phyloP scores from a whole-genome alignment of 805 yeast genomes.

The Dipodascus geniculatus region DNA sequence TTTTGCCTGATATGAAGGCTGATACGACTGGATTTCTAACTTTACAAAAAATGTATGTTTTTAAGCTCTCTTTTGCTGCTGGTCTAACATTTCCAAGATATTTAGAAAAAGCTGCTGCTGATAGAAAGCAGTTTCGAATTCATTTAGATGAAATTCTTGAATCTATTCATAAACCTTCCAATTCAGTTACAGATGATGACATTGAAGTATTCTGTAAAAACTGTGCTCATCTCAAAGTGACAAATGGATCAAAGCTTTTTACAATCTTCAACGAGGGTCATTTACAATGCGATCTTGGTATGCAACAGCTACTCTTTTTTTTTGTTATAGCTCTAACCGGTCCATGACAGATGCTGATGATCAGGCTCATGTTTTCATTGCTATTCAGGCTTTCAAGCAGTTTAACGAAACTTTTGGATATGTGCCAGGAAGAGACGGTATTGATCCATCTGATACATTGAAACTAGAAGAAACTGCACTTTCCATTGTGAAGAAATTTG shows the following conservation, averaged over 20 bases:
- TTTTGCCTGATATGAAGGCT: slow-evolving; percentile 81
- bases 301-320: neutral
- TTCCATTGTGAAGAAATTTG: slow-evolving; percentile 5
- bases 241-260: slow-evolving; percentile 30
- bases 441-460: neutral
- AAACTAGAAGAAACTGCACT: neutral
- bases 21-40: slow-evolving; percentile 49
- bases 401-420: slow-evolving; percentile 14
- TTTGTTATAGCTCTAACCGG: neutral
- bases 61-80: neutral
- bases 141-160: slow-evolving; percentile 24
- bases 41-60: slow-evolving; percentile 35
- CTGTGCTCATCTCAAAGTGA: slow-evolving; percentile 38
- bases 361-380: slow-evolving; percentile 16
- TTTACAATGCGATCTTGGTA: neutral
- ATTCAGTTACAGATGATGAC: slow-evolving; percentile 27
- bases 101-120: slow-evolving; percentile 39
- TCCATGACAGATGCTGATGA: slow-evolving; percentile 11
- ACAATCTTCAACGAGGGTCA: slow-evolving; percentile 11
- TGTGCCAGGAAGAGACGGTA: neutral
- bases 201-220: slow-evolving; percentile 50
- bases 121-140: slow-evolving; percentile 31
- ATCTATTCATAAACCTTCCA: slow-evolving; percentile 21
- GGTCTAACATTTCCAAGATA: slow-evolving; percentile 27
- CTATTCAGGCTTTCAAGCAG: slow-evolving; percentile 14